These are phyloP conservation scores for Peronospora destructor DNA, from an alignment of 352 stramenopile genomes.

Conservation along the genomic window DNA sequence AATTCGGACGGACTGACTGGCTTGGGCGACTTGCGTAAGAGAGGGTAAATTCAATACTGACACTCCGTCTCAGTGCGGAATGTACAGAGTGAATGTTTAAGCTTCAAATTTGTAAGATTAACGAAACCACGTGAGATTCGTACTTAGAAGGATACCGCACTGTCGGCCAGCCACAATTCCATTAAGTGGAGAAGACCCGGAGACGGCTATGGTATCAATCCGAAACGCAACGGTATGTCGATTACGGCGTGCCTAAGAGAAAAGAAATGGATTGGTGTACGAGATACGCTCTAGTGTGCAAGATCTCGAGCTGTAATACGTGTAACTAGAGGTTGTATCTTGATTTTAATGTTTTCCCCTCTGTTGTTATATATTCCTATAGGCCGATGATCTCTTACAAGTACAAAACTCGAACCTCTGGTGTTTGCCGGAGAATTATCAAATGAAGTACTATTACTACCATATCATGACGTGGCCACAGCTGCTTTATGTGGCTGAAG, in stretches of 20 bases:
- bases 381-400: conserved; percentile 93
- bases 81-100: conserved; percentile 29
- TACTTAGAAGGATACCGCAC: conserved; percentile 20
- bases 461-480: conserved; percentile 99
- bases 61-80: conserved; percentile 13
- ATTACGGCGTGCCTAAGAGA: not conserved
- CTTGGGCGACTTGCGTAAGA: conserved; percentile 16
- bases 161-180: conserved; percentile 27
- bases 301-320: not conserved
- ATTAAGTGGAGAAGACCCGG: conserved; percentile 11
- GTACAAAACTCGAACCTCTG: conserved; percentile 99
- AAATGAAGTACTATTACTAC: conserved; percentile 99
- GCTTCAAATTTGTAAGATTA: conserved; percentile 16
- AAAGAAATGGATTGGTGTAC: not conserved
- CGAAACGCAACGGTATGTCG: conserved; percentile 85
- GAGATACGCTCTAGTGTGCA: not conserved
- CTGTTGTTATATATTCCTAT: conserved; percentile 5
- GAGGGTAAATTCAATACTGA: conserved; percentile 35
- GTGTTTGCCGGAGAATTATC: conserved; percentile 99
- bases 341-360: conserved; percentile 1
- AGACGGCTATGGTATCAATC: conserved; percentile 89
- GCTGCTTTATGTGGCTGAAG: conserved; percentile 97
- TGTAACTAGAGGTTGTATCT: not conserved
- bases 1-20: conserved; percentile 1
- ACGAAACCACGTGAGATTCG: not conserved